Evolutionary conservation across 2,329 filamentous ascomycete species (phyloP), one percentile per base, ranked within the genome.

Genomic region (Aspergillus aculeatus): DNA sequence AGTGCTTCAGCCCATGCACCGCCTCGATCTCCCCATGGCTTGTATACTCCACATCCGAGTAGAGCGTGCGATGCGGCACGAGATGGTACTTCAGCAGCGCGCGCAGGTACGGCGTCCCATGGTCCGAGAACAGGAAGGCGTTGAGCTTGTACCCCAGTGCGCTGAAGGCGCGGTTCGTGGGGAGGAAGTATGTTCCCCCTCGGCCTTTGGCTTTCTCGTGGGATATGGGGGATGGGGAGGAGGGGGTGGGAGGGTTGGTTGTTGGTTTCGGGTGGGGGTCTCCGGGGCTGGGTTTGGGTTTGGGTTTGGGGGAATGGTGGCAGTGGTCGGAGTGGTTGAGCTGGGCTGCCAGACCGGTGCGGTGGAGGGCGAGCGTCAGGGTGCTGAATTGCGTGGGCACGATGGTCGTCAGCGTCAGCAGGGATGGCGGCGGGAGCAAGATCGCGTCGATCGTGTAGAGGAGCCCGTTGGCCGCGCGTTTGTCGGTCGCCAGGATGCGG

Each of bases 81-180:
- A 93, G 82, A 69, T 94, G 90, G 72, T 96, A 96, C 78, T 91
- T 81, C 16, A 96, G 80, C 50, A 96, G 79, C 0, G 91, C 91
- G 65, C 84, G 86, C 19, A 97, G 83, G 72, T 91, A 96, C 73
- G 88, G 88, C 64, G 83, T 80, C 1, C 93, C 93, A 55, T 82
- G 84, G 29, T 84, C 80, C 60, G 89, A 90, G 82, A 97, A 97
- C 4, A 97, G 81, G 82, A 96, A 97, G 23, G 87, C 90, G 71
- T 94, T 96, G 68, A 89, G 85, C 57, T 74, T 81, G 1, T 85
- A 83, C 0, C 92, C 91, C 1, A 97, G 86, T 65, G 85, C 85
- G 68, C 83, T 72, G 79, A 94, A 96, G n/a, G 92, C 93, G 4
- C 77, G 78, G 81, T 97, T 96, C 50, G 84, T 86, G 0, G 93